These are phyloP conservation scores for Lodderomyces parapsilosis DNA, from an alignment of 1,139 yeast genomes.

Conservation along the genomic window DNA sequence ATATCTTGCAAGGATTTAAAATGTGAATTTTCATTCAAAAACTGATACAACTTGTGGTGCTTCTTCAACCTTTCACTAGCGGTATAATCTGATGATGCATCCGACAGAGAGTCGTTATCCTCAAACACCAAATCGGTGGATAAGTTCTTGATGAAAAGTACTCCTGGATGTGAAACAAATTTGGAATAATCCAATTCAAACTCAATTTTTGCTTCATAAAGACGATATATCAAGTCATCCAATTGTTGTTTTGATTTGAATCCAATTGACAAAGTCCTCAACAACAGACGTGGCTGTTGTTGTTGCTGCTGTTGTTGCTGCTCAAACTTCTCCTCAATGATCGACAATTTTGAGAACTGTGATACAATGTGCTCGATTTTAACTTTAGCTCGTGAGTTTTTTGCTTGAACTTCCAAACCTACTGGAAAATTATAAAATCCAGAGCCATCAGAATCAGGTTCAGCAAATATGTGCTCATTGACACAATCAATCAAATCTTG, in stretches of 20 bases:
- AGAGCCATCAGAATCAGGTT: slow-evolving; percentile 6
- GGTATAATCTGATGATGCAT: not conserved
- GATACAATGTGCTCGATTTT: not conserved
- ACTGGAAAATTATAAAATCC: slow-evolving; percentile 14
- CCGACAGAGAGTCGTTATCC: not conserved
- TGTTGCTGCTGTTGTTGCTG: not conserved
- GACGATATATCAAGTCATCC: slow-evolving; percentile 13
- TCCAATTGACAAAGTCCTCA: slow-evolving; percentile 10
- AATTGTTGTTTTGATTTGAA: slow-evolving; percentile 11
- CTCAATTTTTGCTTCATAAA: slow-evolving; percentile 9
- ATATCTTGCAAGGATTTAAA: slow-evolving; percentile 29
- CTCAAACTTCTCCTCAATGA: slow-evolving; percentile 2
- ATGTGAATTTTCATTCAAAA: slow-evolving; percentile 24
- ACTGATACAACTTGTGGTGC: slow-evolving; percentile 20
- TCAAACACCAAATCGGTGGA: slow-evolving; percentile 16
- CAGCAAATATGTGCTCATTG: slow-evolving; percentile 12
- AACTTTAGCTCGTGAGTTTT: not conserved
- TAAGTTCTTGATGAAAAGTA: slow-evolving; percentile 55
- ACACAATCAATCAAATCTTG: slow-evolving; percentile 11
- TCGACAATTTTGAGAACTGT: slow-evolving; percentile 6
- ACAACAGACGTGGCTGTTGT: not conserved
- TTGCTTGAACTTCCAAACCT: slow-evolving; percentile 8
- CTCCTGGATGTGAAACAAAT: slow-evolving; percentile 65
- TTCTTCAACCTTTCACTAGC: not conserved
- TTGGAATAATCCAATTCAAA: slow-evolving; percentile 30